Evolutionary conservation across 495 filamentous ascomycete species (phyloP).

Genomic region (Hapsidospora chrysogenum): DNA sequence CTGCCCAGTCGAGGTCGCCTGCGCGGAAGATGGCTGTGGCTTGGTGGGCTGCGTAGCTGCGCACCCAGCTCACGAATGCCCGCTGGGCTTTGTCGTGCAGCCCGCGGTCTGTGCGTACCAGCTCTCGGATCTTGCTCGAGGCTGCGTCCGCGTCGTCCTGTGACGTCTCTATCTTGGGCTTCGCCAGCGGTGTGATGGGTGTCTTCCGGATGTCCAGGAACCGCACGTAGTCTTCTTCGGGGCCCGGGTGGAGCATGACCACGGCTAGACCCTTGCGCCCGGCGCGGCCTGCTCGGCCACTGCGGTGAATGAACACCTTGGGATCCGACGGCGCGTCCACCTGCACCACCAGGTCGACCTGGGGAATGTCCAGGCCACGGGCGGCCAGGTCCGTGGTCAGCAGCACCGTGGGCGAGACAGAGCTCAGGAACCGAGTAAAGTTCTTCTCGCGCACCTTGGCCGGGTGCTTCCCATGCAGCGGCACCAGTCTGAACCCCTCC

Average conservation of each 20-base stretch:
- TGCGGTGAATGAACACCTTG: slow-evolving; percentile 89
- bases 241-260: slow-evolving; percentile 63
- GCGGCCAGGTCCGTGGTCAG: slow-evolving; percentile 51
- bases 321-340: slow-evolving; percentile 84
- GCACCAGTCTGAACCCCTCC: slow-evolving; percentile 47
- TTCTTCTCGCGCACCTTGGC: slow-evolving; percentile 66
- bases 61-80: slow-evolving; percentile 85
- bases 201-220: slow-evolving; percentile 85
- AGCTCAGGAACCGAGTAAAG: slow-evolving; percentile 58
- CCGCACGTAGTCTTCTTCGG: slow-evolving; percentile 75
- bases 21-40: slow-evolving; percentile 83
- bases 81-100: slow-evolving; percentile 76
- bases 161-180: slow-evolving; percentile 28
- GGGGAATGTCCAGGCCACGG: slow-evolving; percentile 82
- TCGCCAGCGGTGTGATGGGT: slow-evolving; percentile 48
- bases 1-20: slow-evolving; percentile 66
- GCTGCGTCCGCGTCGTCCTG: slow-evolving; percentile 36
- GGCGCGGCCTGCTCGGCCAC: slow-evolving; percentile 80
- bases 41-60: slow-evolving; percentile 80
- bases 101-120: slow-evolving; percentile 55
- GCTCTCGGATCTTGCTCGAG: slow-evolving; percentile 39
- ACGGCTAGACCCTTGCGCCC: slow-evolving; percentile 75
- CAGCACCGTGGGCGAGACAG: slow-evolving; percentile 55
- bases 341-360: slow-evolving; percentile 87
- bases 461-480: slow-evolving; percentile 80